phyloP scores from a whole-genome alignment of 1,284 basidiomycete species.

The Afroboletus lepidellus region DNA sequence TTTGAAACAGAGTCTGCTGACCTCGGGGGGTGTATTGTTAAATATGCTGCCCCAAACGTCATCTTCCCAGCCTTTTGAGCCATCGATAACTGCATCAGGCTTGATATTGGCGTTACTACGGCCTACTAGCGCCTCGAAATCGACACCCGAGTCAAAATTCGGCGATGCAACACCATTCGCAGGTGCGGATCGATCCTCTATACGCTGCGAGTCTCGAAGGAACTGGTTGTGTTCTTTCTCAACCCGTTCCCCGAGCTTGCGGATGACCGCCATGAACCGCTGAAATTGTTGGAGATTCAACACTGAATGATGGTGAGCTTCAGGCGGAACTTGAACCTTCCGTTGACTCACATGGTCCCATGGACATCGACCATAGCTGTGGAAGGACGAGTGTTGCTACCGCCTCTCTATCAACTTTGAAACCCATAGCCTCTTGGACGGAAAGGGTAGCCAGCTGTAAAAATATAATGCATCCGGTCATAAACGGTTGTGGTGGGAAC shows the following conservation, averaged over 20 bases:
- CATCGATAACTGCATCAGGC: slow-evolving; percentile 44
- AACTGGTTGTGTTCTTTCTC: slow-evolving; percentile 85
- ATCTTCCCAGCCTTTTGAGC: slow-evolving; percentile 61
- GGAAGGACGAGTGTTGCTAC: slow-evolving; percentile 92
- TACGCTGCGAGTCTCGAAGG: slow-evolving; percentile 76
- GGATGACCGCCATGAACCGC: slow-evolving; percentile 83
- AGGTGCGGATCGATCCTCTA: slow-evolving; percentile 72
- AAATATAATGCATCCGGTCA: not conserved
- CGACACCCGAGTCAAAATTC: slow-evolving; percentile 43
- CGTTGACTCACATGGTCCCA: slow-evolving; percentile 79
- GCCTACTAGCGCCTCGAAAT: slow-evolving; percentile 76
- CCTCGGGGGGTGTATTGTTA: slow-evolving; percentile 34
- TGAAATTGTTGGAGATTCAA: slow-evolving; percentile 90
- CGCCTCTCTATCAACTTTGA: slow-evolving; percentile 92
- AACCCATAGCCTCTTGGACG: slow-evolving; percentile 96
- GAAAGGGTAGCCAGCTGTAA: slow-evolving; percentile 84
- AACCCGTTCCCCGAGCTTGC: slow-evolving; percentile 73
- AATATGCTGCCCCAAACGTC: slow-evolving; percentile 80
- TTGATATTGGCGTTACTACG: slow-evolving; percentile 49
- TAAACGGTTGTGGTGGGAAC: slow-evolving; percentile 16
- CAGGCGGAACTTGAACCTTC: not conserved
- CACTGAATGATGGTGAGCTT: slow-evolving; percentile 45
- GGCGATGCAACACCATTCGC: slow-evolving; percentile 35
- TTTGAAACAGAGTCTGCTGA: slow-evolving; percentile 5
- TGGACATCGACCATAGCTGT: slow-evolving; percentile 94